Percentiles rank a stretch among this genome's conserved stretches.
phyloP scores from a whole-genome alignment of 1,139 yeast genomes.

The Scheffersomyces insectosa region DNA sequence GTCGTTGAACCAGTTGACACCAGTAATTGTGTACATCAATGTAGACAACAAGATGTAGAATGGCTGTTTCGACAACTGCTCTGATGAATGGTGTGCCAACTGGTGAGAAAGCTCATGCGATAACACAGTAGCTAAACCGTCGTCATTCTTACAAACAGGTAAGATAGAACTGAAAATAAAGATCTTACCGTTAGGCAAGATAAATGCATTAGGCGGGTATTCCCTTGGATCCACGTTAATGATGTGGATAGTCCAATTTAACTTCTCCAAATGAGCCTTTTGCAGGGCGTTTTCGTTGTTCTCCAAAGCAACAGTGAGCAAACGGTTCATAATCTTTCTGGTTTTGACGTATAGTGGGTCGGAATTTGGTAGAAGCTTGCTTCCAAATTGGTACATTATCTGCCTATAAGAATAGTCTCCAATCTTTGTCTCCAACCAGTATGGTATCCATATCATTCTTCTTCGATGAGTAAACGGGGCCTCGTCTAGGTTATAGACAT shows the following conservation, averaged over 20 bases:
- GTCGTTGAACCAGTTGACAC: constrained; percentile 43
- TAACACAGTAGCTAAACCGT: constrained; percentile 90
- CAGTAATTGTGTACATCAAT: constrained; percentile 37
- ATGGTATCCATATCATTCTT: constrained; percentile 74
- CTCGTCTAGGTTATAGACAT: constrained; percentile 64
- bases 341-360: constrained; percentile 63
- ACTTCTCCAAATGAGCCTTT: constrained; percentile 32
- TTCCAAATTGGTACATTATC: constrained; percentile 50
- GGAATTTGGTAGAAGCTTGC: constrained; percentile 47
- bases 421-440: constrained; percentile 61
- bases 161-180: constrained; percentile 82
- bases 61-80: constrained; percentile 70
- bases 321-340: constrained; percentile 56
- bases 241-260: constrained; percentile 83
- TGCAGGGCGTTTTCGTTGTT: constrained; percentile 33
- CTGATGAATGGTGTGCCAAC: constrained; percentile 88
- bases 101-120: constrained; percentile 95
- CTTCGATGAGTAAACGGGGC: constrained; percentile 82
- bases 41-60: constrained; percentile 47
- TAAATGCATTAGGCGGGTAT: constrained; percentile 90
- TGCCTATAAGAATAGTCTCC: constrained; percentile 71
- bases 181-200: constrained; percentile 93
- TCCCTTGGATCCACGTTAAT: constrained; percentile 60
- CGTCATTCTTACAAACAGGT: constrained; percentile 77
- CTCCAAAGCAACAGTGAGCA: constrained; percentile 58